A percentile compares a stretch with the other conserved stretches of the same genome.
Conservation (phyloP, 2,329 filamentous ascomycete species). For the Kalmusia sp. region DNA sequence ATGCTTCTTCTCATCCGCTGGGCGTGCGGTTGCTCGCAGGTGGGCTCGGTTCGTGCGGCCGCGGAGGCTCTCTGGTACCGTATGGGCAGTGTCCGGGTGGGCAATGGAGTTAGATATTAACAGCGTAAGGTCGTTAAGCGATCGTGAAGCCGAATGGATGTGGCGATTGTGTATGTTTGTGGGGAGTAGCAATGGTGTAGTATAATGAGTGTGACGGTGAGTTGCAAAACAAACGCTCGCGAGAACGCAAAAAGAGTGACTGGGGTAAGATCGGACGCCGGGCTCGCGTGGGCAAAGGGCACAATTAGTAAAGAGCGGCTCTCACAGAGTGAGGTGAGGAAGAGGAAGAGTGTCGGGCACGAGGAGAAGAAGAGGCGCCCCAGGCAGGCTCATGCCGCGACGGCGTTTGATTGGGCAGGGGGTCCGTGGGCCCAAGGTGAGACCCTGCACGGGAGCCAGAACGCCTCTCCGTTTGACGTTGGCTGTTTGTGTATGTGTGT, state of each 20-base stretch:
- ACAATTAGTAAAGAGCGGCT: constrained; percentile 41
- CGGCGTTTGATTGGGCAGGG: constrained; percentile 26
- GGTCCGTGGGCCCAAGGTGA: constrained; percentile 3
- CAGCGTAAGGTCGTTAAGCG: constrained; percentile 45
- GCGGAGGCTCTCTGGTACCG: no score
- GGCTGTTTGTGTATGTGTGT: background rate
- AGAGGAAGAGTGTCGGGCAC: constrained; percentile 31
- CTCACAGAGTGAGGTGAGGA: constrained; percentile 44
- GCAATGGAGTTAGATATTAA: constrained; percentile 34
- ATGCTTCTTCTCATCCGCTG: constrained; percentile 26
- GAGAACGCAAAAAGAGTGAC: constrained; percentile 47
- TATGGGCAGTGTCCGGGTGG: background rate
- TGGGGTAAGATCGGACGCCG: constrained; percentile 45
- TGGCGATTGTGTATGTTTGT: constrained; percentile 15
- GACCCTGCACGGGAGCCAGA: constrained; percentile 10
- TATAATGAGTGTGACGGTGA: constrained; percentile 21
- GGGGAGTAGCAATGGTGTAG: constrained; percentile 12
- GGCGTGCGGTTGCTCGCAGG: constrained; percentile 16
- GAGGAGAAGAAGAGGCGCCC: constrained; percentile 44
- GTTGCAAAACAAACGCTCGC: constrained; percentile 26
- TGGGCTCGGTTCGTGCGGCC: background rate
- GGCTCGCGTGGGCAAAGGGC: constrained; percentile 21
- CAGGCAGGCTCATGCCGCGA: constrained; percentile 1
- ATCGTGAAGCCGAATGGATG: constrained; percentile 3
- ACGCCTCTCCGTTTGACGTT: constrained; percentile 4